Base-by-base conservation (phyloP, 345 rosid species). In the Gynandropsis gynandra region DNA sequence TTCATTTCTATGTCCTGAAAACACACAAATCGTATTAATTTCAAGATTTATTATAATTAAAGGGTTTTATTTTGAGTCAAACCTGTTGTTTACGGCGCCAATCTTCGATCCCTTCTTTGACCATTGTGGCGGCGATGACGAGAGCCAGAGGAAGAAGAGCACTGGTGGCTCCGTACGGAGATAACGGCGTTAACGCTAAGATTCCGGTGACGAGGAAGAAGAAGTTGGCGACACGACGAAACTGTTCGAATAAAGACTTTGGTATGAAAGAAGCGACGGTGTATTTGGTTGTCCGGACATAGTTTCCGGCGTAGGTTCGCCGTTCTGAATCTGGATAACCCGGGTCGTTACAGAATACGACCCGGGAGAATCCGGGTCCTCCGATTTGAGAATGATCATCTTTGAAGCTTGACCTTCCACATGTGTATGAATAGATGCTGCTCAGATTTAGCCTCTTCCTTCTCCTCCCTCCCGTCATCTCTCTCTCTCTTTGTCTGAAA, bases 161-260 rank as follows among this genome's bases (percentile, higher is more conserved):
- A 67, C 80, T 87, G 34, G 67, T 48, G 53, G 93, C 80, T 1
- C 78, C 60, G 50, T 79, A 90, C 60, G 98, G 89, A 12, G 96
- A 70, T 3, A 90, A 75, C 20, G 56, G 6, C 56, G 95, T 87
- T 76, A 87, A 79, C 37, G 98, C 62, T 41, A 90, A 60, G 43
- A 82, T 56, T 39, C 92, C 98, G 54, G 70, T 59, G 20, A 84
- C 81, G 58, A 90, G 66, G 67, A 90, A 90, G 67, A 38, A 90
- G 50, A 90, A 87, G 39, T 90, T 90, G n/a, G 98, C 98, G 0
- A 84, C 98, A 58, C 98, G 77, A 50, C 98, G 78, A 29, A 90
- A 90, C 67, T 90, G 98, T 74, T 90, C 96, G 69, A 87, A 90
- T 72, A 90, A 76, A 15, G 98, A 84, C 52, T 90, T 87, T 0